These are phyloP conservation scores for Phytophthora pini DNA, from an alignment of 352 stramenopile genomes.

Conservation along the genomic window DNA sequence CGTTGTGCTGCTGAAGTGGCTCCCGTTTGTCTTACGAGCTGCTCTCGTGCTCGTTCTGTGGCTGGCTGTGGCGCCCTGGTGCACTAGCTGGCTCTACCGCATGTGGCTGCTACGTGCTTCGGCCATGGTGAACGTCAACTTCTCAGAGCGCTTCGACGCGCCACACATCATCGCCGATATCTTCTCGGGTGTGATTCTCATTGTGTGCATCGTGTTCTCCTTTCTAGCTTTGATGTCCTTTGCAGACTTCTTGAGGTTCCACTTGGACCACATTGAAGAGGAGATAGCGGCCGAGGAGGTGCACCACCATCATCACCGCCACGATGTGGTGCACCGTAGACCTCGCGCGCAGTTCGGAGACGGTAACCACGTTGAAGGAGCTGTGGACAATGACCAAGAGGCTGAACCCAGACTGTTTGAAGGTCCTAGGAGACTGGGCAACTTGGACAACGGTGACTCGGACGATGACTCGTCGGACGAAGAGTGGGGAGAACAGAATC, in stretches of 20 bases:
- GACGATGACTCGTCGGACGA: conserved; percentile 68
- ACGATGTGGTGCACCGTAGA: conserved; percentile 15
- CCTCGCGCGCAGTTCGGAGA: conserved; percentile 32
- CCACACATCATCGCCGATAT: conserved; percentile 85
- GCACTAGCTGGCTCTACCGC: conserved; percentile 94
- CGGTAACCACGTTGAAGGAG: conserved; percentile 17
- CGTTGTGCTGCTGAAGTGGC: conserved; percentile 86
- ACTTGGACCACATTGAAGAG: conserved; percentile 89
- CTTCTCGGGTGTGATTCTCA: conserved; percentile 91
- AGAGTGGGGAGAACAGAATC: conserved; percentile 42
- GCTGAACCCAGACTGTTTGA: conserved; percentile 48
- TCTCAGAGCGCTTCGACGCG: conserved; percentile 72
- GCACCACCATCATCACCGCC: conserved; percentile 29
- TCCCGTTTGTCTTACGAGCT: conserved; percentile 84
- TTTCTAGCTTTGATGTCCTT: conserved; percentile 97
- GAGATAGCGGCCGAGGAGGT: conserved; percentile 46
- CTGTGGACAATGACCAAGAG: conserved; percentile 31
- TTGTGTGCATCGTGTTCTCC: conserved; percentile 93
- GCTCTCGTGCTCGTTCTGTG: conserved; percentile 86
- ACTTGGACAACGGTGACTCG: conserved; percentile 46
- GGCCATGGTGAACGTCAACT: conserved; percentile 89
- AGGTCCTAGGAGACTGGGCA: conserved; percentile 39
- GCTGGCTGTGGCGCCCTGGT: conserved; percentile 89
- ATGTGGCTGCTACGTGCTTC: conserved; percentile 92
- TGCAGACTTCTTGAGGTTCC: conserved; percentile 92